Conservation (phyloP, 176 grass and related monocot species). For the Musa schizocarpa region DNA sequence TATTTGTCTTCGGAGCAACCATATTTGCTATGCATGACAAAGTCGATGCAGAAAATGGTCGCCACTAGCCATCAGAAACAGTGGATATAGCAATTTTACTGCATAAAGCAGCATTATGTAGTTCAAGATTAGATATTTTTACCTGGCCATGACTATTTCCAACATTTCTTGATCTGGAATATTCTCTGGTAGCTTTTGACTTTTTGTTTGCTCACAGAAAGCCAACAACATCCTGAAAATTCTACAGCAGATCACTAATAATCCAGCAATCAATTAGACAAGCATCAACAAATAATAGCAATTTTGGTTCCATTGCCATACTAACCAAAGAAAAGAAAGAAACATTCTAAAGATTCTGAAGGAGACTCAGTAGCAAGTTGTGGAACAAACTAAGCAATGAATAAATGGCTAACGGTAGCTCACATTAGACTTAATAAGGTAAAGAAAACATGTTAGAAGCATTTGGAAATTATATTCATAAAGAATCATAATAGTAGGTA, state of each 20-base stretch:
- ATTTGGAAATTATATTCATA: no score
- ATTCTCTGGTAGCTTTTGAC: constrained; percentile 36
- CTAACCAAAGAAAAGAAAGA: no score
- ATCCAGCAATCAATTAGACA: background rate
- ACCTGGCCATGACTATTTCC: constrained; percentile 67
- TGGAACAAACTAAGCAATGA: no score
- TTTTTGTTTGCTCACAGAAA: constrained; percentile 80
- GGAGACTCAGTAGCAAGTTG: no score
- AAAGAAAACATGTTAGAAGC: no score
- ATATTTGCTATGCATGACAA: background rate
- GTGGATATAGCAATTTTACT: background rate
- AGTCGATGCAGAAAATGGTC: background rate
- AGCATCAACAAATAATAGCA: background rate
- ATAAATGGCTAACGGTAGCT: no score
- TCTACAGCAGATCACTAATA: background rate
- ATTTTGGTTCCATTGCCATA: no score
- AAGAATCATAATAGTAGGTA: no score
- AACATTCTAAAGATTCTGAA: no score
- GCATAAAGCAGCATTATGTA: background rate
- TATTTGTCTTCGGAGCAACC: background rate
- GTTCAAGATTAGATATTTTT: constrained; percentile 13
- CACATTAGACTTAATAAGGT: no score
- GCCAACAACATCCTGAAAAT: constrained; percentile 67
- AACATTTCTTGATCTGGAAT: constrained; percentile 45
- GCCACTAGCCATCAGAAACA: background rate